These are phyloP conservation scores for Neurospora sp. DNA, from an alignment of 495 filamentous ascomycete genomes.

Conservation along the genomic window DNA sequence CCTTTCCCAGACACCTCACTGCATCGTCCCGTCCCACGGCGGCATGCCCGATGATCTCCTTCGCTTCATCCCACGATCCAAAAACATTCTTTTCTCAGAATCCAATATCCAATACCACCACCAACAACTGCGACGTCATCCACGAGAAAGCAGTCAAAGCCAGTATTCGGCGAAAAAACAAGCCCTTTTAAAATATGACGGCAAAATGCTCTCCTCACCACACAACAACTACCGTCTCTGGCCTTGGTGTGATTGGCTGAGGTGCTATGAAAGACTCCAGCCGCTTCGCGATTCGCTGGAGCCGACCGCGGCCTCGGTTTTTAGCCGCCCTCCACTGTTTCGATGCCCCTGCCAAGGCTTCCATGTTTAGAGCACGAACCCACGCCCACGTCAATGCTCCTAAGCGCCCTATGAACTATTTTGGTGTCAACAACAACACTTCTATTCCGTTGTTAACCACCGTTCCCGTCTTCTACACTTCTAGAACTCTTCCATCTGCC, in stretches of 20 bases:
- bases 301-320: neutral
- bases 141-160: neutral
- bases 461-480: neutral
- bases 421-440: neutral
- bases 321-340: neutral
- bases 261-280: neutral
- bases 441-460: neutral
- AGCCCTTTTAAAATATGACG: neutral
- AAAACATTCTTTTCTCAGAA: neutral
- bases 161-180: neutral
- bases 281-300: neutral
- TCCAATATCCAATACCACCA: neutral
- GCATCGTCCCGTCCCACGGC: neutral
- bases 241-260: neutral
- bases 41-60: neutral
- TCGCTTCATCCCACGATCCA: neutral
- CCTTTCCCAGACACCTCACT: neutral
- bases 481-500: neutral
- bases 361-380: neutral
- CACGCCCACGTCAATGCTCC: neutral
- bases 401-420: neutral
- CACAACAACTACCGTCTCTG: neutral
- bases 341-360: neutral
- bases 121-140: neutral
- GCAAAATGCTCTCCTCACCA: neutral